Base-by-base conservation (phyloP, 768 basidiomycete genomes). In the Trametes maxima region DNA sequence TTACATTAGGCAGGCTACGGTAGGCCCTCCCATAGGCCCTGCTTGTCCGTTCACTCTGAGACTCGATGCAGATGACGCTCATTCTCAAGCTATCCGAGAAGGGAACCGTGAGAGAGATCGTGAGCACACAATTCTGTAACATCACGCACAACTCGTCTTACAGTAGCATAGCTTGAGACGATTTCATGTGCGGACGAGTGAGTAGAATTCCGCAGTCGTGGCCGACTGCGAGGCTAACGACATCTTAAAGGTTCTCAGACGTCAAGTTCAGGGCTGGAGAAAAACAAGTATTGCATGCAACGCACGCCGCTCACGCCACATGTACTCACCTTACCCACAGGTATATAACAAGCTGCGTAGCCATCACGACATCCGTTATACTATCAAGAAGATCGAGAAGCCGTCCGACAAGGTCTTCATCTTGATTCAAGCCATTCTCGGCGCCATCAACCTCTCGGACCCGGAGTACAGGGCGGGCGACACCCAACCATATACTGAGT, bases 281-380 rank as follows among this genome's bases (percentile, higher is more conserved):
- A 72, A 95, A 88, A 73, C 76, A 80, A 58, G 93, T 89, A 63
- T 65, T 6, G 5, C 50, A 2, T 11, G 14, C 10, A 21, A 45
- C 1, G 35, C 42, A 3, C 6, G 10, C 2, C n/a, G 14, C 19
- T 14, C 22, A 6, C 19, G 6, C 14, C 10, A 5, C 12, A 11
- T 3, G 17, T 19, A 3, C 12, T 37, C 6, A 60, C 19, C 13
- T 17, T 35, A 3, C 12, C 19, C 43, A 21, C 47, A 83, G 79
- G 75, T 79, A 62, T 88, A 85, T 65, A 91, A 91, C 69, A 87
- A 82, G 68, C 78, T 94, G 45, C 80, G 85, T 57, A 79, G 76
- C 50, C 85, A 92, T 58, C 78, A 79, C n/a, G 93, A 94, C 62
- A 90, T 95, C 59, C 87, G 93, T 1, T 97, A 85, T 72, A 80